Conservation (phyloP, 2,329 filamentous ascomycete genomes). For the Colletotrichum siamense region DNA sequence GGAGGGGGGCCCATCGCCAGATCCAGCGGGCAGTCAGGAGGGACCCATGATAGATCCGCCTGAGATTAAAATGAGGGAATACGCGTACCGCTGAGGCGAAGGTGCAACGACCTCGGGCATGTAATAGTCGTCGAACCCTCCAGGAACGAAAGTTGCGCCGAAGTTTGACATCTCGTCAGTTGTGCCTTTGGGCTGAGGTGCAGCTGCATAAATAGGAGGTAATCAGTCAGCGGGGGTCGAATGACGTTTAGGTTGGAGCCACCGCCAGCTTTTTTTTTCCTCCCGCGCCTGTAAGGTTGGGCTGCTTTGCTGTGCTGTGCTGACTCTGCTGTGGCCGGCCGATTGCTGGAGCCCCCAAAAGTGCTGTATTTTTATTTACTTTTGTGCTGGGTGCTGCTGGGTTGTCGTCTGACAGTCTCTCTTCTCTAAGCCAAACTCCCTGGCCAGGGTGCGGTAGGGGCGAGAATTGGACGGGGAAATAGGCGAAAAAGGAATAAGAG, state of each 20-base stretch:
- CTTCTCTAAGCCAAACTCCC: neutral
- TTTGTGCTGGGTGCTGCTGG: conserved; percentile 1
- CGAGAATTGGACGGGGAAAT: neutral
- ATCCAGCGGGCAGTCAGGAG: conserved; percentile 6
- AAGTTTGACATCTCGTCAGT: conserved; percentile 50
- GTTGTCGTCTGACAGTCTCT: conserved; percentile 3
- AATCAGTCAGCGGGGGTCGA: conserved; percentile 25
- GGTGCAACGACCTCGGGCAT: conserved; percentile 66
- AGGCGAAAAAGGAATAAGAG: neutral
- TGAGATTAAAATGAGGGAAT: conserved; percentile 15
- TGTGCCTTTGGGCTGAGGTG: conserved; percentile 35
- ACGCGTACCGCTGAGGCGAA: conserved; percentile 60
- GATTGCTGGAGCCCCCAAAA: neutral
- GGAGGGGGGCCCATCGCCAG: conserved; percentile 16
- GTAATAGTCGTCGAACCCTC: conserved; percentile 64
- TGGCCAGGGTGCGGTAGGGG: conserved; percentile 3
- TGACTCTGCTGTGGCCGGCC: conserved; percentile 4
- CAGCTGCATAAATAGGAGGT: conserved; percentile 34
- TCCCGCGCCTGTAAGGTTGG: neutral
- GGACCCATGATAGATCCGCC: conserved; percentile 17
- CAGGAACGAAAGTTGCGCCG: conserved; percentile 64
- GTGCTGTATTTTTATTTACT: neutral
- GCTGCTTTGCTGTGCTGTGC: conserved; percentile 1
- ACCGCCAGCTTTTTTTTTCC: conserved; percentile 1
- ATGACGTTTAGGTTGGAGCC: conserved; percentile 22